These are phyloP conservation scores for Elymus sibiricus DNA, from an alignment of 176 grass and related monocot genomes.

Conservation along the genomic window DNA sequence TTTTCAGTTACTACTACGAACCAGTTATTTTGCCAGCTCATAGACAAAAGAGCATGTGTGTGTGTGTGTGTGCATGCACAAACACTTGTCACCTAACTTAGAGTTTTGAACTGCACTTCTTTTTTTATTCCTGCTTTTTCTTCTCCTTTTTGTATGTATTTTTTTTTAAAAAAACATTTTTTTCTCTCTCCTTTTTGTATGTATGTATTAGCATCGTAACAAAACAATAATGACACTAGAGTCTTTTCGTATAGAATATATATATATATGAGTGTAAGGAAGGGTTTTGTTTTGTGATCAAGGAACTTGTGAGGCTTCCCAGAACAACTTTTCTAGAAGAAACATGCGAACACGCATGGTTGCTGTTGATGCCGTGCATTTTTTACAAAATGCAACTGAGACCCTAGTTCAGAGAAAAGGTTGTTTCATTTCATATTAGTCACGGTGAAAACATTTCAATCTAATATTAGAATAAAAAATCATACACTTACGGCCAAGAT, in stretches of 20 bases:
- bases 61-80: not conserved
- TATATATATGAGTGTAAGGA: not conserved
- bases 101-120: not conserved
- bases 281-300: not conserved
- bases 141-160: not conserved
- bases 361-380: not conserved
- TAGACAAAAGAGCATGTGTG: not conserved
- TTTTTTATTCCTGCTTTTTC: not conserved
- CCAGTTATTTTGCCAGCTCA: not conserved
- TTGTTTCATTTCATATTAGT: not conserved
- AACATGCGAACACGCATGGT: not conserved
- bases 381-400: not conserved
- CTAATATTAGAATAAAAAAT: too few species aligned
- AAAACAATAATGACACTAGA: not conserved
- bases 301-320: not conserved
- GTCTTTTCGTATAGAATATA: not conserved
- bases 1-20: not conserved
- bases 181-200: not conserved
- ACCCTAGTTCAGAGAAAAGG: not conserved
- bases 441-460: not conserved
- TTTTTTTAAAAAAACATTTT: too few species aligned
- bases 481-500: too few species aligned
- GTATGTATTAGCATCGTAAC: not conserved
- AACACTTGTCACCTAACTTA: not conserved
- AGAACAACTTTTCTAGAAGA: not conserved